Evolutionary conservation across 2,329 filamentous ascomycete genomes (phyloP).

Genomic region (Thielaviopsis cerberus): DNA sequence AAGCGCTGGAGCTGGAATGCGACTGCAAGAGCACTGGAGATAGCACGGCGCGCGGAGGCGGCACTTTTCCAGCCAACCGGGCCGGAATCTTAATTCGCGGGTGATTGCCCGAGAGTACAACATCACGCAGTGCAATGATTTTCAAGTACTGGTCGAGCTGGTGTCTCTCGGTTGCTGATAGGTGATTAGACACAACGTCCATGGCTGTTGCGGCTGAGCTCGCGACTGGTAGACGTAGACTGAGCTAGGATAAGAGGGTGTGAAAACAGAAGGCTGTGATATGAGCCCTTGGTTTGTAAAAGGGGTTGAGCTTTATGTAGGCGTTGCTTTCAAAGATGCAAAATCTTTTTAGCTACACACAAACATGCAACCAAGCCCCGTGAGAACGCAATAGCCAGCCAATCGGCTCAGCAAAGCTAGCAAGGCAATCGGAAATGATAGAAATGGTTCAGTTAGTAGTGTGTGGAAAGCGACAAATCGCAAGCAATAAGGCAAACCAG

Average conservation of each 20-base stretch:
- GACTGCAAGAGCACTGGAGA: constrained; percentile 1
- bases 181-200: background rate
- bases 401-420: background rate
- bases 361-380: background rate
- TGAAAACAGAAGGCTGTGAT: background rate
- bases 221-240: background rate
- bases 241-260: background rate
- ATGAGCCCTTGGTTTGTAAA: background rate
- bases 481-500: background rate
- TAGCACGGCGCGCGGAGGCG: constrained; percentile 12
- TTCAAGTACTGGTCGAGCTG: constrained; percentile 45
- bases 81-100: constrained; percentile 38
- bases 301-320: background rate
- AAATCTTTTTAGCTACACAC: background rate
- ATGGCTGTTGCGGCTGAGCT: background rate
- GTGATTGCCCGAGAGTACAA: constrained; percentile 61
- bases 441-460: background rate
- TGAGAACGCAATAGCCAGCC: background rate
- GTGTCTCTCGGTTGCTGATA: constrained; percentile 6
- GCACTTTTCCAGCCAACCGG: constrained; percentile 18
- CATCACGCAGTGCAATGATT: constrained; percentile 64
- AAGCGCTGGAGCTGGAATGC: background rate
- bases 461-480: background rate
- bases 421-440: background rate
- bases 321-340: background rate